phyloP scores from a whole-genome alignment of 768 basidiomycete genomes.

The Auricularia auricula-judae region DNA sequence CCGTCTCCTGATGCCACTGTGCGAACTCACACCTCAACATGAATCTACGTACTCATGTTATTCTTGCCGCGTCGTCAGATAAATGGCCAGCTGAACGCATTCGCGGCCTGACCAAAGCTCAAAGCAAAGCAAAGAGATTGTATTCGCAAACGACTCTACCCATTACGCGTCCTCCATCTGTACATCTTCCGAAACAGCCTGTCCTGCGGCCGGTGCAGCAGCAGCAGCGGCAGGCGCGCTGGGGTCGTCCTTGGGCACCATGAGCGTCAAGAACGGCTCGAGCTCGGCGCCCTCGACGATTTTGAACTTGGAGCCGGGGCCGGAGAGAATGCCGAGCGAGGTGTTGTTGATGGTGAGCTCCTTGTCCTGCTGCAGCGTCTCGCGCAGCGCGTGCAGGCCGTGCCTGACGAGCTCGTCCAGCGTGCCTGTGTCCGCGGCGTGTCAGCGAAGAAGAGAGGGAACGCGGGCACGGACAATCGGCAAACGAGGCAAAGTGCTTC shows the following conservation, averaged over 20 bases:
- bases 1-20: too few species aligned
- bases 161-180: conserved; percentile 53
- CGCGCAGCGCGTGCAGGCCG: conserved; percentile 87
- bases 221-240: conserved; percentile 18
- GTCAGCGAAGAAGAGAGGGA: not conserved
- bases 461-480: conserved; percentile 50
- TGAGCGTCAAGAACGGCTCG: conserved; percentile 60
- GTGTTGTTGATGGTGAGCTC: conserved; percentile 90
- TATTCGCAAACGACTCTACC: too few species aligned
- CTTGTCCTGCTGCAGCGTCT: conserved; percentile 98
- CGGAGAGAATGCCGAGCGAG: conserved; percentile 77
- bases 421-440: conserved; percentile 37
- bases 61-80: too few species aligned
- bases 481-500: conserved; percentile 82
- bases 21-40: too few species aligned
- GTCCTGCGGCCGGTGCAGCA: conserved; percentile 26
- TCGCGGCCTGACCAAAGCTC: too few species aligned
- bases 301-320: conserved; percentile 63
- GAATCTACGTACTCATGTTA: too few species aligned
- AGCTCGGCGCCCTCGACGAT: conserved; percentile 80
- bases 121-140: too few species aligned
- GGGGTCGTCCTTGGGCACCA: conserved; percentile 56
- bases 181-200: conserved; percentile 53
- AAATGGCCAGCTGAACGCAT: too few species aligned
- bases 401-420: conserved; percentile 86